phyloP scores from a whole-genome alignment of 225 moss, liverwort and hornwort species.

The Polytrichum formosum region DNA sequence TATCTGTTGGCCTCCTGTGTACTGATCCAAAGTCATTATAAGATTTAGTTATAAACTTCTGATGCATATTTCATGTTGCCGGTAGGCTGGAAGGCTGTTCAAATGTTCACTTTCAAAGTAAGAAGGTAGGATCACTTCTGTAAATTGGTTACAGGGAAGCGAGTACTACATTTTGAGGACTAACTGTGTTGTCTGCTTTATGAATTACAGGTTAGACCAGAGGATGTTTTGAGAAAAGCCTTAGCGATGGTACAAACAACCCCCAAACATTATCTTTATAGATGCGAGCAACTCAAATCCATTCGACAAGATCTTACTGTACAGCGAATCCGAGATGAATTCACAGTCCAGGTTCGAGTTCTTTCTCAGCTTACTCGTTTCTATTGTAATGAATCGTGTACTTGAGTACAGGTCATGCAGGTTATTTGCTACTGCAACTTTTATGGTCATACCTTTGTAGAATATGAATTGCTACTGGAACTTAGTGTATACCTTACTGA shows the following conservation, averaged over 20 bases:
- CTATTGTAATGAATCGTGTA: too few relatives aligned
- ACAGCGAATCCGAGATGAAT: constrained; percentile 86
- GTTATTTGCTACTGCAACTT: too few relatives aligned
- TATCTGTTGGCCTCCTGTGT: neutral
- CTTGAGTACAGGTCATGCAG: too few relatives aligned
- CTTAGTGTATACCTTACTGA: too few relatives aligned
- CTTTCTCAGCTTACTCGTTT: neutral
- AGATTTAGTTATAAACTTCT: too few relatives aligned
- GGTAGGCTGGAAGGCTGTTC: neutral
- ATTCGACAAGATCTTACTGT: constrained; percentile 98
- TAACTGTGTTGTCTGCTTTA: neutral
- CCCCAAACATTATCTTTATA: constrained; percentile 74
- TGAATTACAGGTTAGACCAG: constrained; percentile 58
- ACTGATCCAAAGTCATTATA: neutral
- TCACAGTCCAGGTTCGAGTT: constrained; percentile 68
- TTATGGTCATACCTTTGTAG: too few relatives aligned
- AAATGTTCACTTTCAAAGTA: neutral
- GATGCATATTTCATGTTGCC: neutral
- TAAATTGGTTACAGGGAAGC: too few relatives aligned
- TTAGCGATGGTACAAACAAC: constrained; percentile 89
- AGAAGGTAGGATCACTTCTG: neutral
- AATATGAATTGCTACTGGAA: too few relatives aligned
- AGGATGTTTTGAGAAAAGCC: constrained; percentile 75
- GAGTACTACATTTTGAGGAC: too few relatives aligned
- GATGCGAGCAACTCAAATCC: constrained; percentile 95